Conservation (phyloP, 495 filamentous ascomycete species). For the Penicillium argentinense region DNA sequence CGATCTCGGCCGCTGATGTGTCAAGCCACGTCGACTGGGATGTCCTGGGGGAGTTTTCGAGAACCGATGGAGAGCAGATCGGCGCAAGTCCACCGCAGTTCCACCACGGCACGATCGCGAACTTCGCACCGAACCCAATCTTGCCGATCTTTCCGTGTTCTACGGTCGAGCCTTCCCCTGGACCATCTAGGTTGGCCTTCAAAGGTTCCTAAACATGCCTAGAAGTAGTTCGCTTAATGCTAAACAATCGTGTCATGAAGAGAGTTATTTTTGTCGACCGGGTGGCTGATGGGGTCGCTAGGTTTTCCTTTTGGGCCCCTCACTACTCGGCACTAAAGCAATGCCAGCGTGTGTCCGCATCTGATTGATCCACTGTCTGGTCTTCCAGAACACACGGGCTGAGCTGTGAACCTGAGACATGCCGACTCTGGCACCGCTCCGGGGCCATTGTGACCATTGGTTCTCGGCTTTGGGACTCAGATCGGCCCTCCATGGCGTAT, state of each 20-base stretch:
- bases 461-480: constrained; percentile 1
- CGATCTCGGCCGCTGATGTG: constrained; percentile 10
- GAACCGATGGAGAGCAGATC: too few relatives aligned
- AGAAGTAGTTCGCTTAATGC: too few relatives aligned
- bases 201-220: neutral
- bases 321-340: constrained; percentile 18
- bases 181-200: neutral
- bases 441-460: constrained; percentile 15
- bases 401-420: constrained; percentile 25
- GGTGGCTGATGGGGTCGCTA: neutral
- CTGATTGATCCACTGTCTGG: constrained; percentile 26
- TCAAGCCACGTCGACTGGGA: constrained; percentile 8
- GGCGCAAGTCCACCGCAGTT: neutral
- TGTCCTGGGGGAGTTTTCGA: too few relatives aligned
- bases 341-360: constrained; percentile 17
- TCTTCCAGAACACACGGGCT: constrained; percentile 16
- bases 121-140: constrained; percentile 1
- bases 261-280: neutral
- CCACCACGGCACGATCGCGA: neutral
- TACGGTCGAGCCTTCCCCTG: neutral
- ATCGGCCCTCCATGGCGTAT: constrained; percentile 5
- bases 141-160: neutral
- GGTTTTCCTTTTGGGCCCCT: neutral
- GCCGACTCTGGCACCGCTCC: constrained; percentile 15
- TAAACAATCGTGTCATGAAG: too few relatives aligned